Evolutionary conservation across 2,329 filamentous ascomycete genomes (phyloP).

Genomic region (Paraphoma sp.): DNA sequence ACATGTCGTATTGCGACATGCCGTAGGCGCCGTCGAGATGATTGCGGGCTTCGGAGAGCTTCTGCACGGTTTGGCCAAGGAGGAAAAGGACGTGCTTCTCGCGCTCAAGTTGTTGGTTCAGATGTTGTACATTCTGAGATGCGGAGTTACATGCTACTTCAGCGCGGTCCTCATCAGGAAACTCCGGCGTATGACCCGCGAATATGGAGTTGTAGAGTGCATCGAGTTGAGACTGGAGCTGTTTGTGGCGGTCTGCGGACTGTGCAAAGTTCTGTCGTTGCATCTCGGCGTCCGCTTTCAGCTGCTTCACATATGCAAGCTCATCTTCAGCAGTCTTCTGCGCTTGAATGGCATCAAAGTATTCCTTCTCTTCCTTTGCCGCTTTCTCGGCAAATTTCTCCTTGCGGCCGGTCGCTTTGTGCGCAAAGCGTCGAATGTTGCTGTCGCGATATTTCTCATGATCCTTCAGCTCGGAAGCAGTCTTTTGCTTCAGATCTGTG

Average conservation of each 20-base stretch:
- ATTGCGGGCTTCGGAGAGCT: conserved; percentile 28
- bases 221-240: conserved; percentile 36
- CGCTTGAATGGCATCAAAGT: conserved; percentile 42
- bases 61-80: conserved; percentile 26
- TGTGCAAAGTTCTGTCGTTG: conserved; percentile 19
- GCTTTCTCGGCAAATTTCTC: conserved; percentile 39
- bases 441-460: conserved; percentile 46
- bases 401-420: conserved; percentile 39
- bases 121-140: conserved; percentile 10
- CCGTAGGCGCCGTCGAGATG: conserved; percentile 32
- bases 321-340: conserved; percentile 43
- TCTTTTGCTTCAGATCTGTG: conserved; percentile 22
- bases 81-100: conserved; percentile 35
- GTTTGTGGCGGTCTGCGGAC: conserved; percentile 22
- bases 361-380: conserved; percentile 44
- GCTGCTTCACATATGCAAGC: conserved; percentile 29
- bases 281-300: conserved; percentile 32
- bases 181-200: conserved; percentile 37
- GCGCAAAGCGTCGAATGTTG: conserved; percentile 37
- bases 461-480: conserved; percentile 32
- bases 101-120: conserved; percentile 28
- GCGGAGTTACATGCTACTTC: conserved; percentile 29
- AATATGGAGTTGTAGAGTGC: conserved; percentile 42
- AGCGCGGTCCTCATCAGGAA: conserved; percentile 40
- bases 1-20: conserved; percentile 53